Base-by-base conservation (phyloP, 2,329 filamentous ascomycete species). In the Aspergillus fijiensis region DNA sequence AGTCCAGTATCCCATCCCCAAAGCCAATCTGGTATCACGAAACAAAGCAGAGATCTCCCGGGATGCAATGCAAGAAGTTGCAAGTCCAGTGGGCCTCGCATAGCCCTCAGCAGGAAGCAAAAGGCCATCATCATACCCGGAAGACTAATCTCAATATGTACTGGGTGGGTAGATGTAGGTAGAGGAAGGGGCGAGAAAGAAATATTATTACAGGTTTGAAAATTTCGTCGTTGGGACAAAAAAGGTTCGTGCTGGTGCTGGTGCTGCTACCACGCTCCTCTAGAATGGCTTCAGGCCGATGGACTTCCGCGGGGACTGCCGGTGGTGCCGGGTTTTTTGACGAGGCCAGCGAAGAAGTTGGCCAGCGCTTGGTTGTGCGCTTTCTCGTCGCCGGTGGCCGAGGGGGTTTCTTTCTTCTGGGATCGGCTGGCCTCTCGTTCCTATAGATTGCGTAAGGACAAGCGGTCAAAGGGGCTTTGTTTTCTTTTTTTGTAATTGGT, bases 351-450 rank as follows among this genome's bases (percentile, higher is more conserved):
- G 67, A 88, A 87, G 72, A 87, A 87, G 59, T 80, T 83, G 53
- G 84, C 84, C 60, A 88, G 72, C 33, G 82, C 81, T 72, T 87
- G 84, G 53, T 85, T 84, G 63, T 87, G 82, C n/a, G 78, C 77
- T 70, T 84, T 84, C 19, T 77, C 79, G 51, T 77, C 76, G 4
- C 77, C 73, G 3, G 74, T 73, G 3, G 74, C 67, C 12, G 71
- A 64, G 7, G 69, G 55, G 2, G 65, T 64, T 52, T 77, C 76
- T 57, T 74, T 77, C 59, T 69, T 72, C 54, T 74, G 67, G 29
- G 71, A 68, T 57, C 78, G 74, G 47, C 64, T 77, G 47, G 78
- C 76, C 69, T 80, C 78, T 63, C 78, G 73, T 62, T 80, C 78
- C 78, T 80, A 54, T 33, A 29, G 45, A 35, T 11, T 35, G 14